Percentiles rank a stretch among this genome's conserved stretches.
phyloP scores from a whole-genome alignment of 176 grass and related monocot genomes.

The Canna indica region DNA sequence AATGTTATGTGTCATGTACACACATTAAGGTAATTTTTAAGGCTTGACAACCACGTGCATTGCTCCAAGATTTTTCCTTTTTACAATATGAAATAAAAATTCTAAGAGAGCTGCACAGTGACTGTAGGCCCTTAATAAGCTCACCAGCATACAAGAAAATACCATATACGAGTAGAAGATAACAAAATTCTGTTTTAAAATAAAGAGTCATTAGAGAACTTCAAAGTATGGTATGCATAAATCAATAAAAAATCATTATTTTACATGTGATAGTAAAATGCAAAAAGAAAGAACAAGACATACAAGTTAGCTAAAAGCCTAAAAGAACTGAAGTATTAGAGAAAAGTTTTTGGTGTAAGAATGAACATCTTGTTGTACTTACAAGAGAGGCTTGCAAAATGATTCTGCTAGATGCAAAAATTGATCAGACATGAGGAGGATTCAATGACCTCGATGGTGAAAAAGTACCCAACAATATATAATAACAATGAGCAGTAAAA shows the following conservation, averaged over 20 bases:
- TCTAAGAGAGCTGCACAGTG: neutral
- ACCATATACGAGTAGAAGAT: too few species aligned
- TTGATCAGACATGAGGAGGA: neutral
- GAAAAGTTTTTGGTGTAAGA: neutral
- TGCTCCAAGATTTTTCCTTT: neutral
- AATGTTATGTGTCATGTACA: neutral
- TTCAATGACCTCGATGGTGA: neutral
- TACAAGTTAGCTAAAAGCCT: too few species aligned
- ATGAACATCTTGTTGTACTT: neutral
- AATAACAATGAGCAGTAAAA: neutral
- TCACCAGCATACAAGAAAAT: neutral
- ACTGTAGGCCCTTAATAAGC: neutral
- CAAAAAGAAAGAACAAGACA: neutral
- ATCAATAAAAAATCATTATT: neutral
- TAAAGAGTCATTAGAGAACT: neutral
- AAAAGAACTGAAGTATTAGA: too few species aligned
- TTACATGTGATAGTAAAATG: neutral
- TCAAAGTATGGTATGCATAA: neutral
- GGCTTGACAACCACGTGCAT: neutral
- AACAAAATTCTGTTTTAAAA: too few species aligned
- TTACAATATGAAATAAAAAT: neutral
- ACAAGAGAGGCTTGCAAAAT: neutral
- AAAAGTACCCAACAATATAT: neutral
- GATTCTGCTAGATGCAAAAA: neutral
- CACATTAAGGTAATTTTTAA: neutral